Conservation (phyloP, 2,329 filamentous ascomycete genomes). For the Lasiodiplodia citricola region DNA sequence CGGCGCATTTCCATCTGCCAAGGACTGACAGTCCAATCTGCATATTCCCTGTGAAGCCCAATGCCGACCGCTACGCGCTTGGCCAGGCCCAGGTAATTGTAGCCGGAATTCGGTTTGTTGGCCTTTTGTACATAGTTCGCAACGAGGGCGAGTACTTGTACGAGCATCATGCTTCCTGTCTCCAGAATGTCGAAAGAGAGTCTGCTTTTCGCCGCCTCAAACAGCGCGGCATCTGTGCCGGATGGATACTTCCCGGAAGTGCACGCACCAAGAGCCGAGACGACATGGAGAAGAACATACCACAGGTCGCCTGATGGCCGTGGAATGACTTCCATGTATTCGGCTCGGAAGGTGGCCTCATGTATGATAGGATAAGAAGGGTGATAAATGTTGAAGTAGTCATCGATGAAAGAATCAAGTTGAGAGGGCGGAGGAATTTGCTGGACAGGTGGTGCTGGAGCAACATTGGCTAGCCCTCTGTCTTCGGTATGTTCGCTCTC, state of each 20-base stretch:
- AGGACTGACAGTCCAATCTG: slow-evolving; percentile 52
- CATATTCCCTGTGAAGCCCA: slow-evolving; percentile 57
- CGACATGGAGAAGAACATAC: slow-evolving; percentile 54
- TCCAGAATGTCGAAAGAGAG: slow-evolving; percentile 55
- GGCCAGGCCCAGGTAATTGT: slow-evolving; percentile 56
- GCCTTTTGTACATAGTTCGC: slow-evolving; percentile 58
- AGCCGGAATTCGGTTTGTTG: slow-evolving; percentile 58
- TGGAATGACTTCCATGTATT: slow-evolving; percentile 51
- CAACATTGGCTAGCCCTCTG: neutral
- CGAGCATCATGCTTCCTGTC: slow-evolving; percentile 55
- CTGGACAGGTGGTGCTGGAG: neutral
- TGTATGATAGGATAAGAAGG: slow-evolving; percentile 55
- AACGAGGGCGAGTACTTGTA: slow-evolving; percentile 55
- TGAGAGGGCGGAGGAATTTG: neutral
- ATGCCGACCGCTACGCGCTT: slow-evolving; percentile 57
- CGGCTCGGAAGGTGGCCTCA: slow-evolving; percentile 55
- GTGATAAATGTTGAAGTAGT: slow-evolving; percentile 56
- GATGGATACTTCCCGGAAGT: slow-evolving; percentile 48
- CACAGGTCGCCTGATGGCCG: slow-evolving; percentile 50
- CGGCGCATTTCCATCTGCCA: slow-evolving; percentile 42
- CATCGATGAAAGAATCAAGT: slow-evolving; percentile 40
- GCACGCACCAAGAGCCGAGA: slow-evolving; percentile 53
- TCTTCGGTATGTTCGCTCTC: neutral
- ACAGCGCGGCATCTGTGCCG: slow-evolving; percentile 53
- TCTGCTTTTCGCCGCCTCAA: slow-evolving; percentile 53